Conservation (phyloP, 495 filamentous ascomycete genomes). For the Neurospora sp. region DNA sequence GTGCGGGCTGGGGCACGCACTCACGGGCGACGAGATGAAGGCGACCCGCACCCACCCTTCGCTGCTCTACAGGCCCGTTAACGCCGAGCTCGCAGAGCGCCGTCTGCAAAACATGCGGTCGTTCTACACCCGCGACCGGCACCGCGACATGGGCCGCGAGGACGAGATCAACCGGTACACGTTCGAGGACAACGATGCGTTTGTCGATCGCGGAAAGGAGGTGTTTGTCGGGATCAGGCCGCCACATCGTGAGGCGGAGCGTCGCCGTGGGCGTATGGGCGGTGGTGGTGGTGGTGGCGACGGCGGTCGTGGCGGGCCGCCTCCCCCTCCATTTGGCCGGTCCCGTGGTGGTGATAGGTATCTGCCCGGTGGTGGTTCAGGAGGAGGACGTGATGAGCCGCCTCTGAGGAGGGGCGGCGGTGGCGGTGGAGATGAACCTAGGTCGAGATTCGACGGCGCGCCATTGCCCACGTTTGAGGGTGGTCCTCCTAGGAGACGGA, state of each 20-base stretch:
- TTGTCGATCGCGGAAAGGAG: constrained; percentile 72
- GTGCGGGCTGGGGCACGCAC: too few relatives aligned
- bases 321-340: constrained; percentile 2
- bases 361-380: background rate
- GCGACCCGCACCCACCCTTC: constrained; percentile 26
- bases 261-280: constrained; percentile 7
- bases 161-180: constrained; percentile 56
- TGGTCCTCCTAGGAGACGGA: background rate
- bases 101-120: constrained; percentile 57
- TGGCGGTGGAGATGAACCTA: constrained; percentile 9
- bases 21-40: constrained; percentile 1
- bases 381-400: constrained; percentile 1
- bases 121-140: constrained; percentile 38
- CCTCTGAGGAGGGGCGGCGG: background rate
- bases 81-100: constrained; percentile 43
- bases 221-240: constrained; percentile 47
- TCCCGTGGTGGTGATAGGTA: constrained; percentile 3
- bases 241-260: constrained; percentile 32
- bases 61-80: constrained; percentile 38
- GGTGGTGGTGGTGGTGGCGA: background rate
- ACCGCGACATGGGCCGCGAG: constrained; percentile 46
- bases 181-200: constrained; percentile 59
- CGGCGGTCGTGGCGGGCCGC: constrained; percentile 1
- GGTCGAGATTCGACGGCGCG: constrained; percentile 20
- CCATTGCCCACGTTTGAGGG: constrained; percentile 18